Base-by-base conservation (phyloP, 2,329 filamentous ascomycete genomes). In the Cladosporium sp. region DNA sequence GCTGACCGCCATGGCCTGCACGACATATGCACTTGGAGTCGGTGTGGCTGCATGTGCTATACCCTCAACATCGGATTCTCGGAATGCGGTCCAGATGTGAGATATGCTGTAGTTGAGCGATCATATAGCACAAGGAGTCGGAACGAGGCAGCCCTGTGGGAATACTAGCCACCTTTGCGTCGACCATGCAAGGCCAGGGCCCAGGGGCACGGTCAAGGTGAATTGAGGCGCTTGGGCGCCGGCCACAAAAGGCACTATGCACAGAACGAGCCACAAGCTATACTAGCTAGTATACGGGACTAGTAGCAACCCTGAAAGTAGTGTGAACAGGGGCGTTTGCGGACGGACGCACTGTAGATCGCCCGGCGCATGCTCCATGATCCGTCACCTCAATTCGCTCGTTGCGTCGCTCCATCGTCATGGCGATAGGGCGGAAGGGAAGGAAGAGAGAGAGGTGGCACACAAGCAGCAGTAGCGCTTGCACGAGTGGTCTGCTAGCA, bases 381-480 rank as follows among this genome's bases (percentile, higher is more conserved):
- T 26, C 49, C 49, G 16, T 52, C 49, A 52, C 49, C 40, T 46
- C n/a, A 46, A 46, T 8, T 52, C 16, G 49, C 49, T 52, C 21
- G 23, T 10, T 26, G 49, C 29, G 21, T 37, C 56, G 33, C 7
- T 37, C n/a, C 52, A 55, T 62, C 60, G 60, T 62, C 49, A 62
- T 62, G 60, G 60, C 60, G 60, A 55, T 62, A 55, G 60, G 60
- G 49, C 60, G 60, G 55, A 62, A 14, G 60, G 49, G n/a, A 37
- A 23, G 23, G 23, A 26, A 26, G 23, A 26, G 18, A 52, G 8
- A 49, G 26, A 12, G 2, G 31, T 31, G 49, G 59, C 31, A 44
- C 60, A 33, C 46, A 31, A 29, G 26, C 49, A 35, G 46, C 14
- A 21, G 33, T 57, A 57, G 55, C 49, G 46, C 14, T 52, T 23